phyloP scores from a whole-genome alignment of 345 rosid species.

The Luvunga scandens region DNA sequence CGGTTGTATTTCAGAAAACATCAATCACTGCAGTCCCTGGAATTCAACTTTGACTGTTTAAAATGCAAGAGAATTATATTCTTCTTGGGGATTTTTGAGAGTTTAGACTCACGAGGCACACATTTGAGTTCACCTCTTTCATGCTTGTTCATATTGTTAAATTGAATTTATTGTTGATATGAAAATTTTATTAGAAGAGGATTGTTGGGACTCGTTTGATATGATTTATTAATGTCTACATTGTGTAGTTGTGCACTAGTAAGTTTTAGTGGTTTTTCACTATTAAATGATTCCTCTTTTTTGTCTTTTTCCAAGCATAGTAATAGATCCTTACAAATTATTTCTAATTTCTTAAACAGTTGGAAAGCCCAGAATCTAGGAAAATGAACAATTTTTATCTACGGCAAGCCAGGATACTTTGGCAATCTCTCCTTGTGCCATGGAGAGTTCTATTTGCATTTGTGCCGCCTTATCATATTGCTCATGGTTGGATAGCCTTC shows the following conservation, averaged over 20 bases:
- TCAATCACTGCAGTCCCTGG: neutral
- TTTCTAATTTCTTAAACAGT: slow-evolving; percentile 43
- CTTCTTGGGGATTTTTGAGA: neutral
- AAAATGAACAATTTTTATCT: slow-evolving; percentile 43
- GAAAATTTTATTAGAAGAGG: neutral
- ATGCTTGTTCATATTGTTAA: neutral
- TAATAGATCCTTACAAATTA: neutral
- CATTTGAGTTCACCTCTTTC: neutral
- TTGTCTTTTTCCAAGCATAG: neutral
- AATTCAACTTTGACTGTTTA: neutral
- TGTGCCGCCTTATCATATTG: slow-evolving; percentile 84
- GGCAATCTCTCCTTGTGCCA: slow-evolving; percentile 67
- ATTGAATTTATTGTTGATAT: neutral
- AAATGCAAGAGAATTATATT: neutral
- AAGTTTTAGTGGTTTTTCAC: neutral
- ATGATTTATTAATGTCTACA: neutral
- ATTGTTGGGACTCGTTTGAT: neutral
- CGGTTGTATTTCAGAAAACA: neutral
- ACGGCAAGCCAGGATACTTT: slow-evolving; percentile 41
- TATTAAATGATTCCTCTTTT: neutral
- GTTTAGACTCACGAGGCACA: neutral
- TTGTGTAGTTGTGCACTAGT: neutral
- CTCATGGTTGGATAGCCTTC: slow-evolving; percentile 92
- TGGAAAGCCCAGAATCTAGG: slow-evolving; percentile 58
- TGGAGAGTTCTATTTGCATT: slow-evolving; percentile 85